Base-by-base conservation (phyloP, 2,329 filamentous ascomycete genomes). In the Pseudogymnoascus sp. region DNA sequence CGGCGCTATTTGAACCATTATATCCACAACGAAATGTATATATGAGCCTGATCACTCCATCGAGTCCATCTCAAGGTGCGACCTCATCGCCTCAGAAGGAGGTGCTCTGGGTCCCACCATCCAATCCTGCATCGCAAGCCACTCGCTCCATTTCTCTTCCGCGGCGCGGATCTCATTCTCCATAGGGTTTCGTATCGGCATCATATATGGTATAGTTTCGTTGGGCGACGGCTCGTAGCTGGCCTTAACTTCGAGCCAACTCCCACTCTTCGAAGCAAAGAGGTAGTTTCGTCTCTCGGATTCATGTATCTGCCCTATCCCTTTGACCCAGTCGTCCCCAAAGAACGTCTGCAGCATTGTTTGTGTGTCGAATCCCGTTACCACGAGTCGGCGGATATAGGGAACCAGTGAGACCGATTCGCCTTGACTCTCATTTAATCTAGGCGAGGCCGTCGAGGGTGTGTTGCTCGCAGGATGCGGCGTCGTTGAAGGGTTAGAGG, bases 121-220 rank as follows among this genome's bases (percentile, higher is more conserved):
- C 93, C 93, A 97, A 74, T 97, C 93, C 74, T 96, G 91, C 91
- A 97, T 95, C 10, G 91, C 91, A 33, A 97, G 78, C 93, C 93
- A 97, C 70, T 93, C 88, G 72, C 91, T 95, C 94, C 94, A 99
- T 64, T 82, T 86, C 65, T 84, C 82, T 76, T 97, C 93, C 0
- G 92, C 92, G 12, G 79, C 83, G 65, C 90, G 84, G 65, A 97
- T 90, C 77, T 97, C 94, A 21, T 85, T 83, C 70, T 93, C 86
- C 6, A 85, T 84, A 0, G 89, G 86, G 61, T 86, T 84, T 69
- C 89, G 86, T n/a, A 97, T 77, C 4, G 93, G 92, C 67, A 87
- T 86, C 68, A 97, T 78, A 72, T 96, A 97, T 0, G 94, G 94
- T 1, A 96, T 84, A 2, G 84, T 89, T 77, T 97, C 92, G 61